Base-by-base conservation (phyloP, 2,329 filamentous ascomycete species). In the Meredithiella fracta region DNA sequence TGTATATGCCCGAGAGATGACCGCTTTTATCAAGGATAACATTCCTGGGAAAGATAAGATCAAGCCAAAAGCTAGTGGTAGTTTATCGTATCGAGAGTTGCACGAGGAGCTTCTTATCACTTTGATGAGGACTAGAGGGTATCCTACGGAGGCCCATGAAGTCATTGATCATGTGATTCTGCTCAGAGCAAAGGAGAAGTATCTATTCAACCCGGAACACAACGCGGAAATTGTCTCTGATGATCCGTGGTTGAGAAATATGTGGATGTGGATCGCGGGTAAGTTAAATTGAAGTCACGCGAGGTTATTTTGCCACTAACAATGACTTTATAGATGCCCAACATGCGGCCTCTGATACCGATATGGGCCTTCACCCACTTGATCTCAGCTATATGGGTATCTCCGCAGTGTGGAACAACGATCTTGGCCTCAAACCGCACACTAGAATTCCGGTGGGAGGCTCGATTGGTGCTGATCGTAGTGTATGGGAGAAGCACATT, bases 381-480 rank as follows among this genome's bases (percentile, higher is more conserved):
- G 86, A 92, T 62, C 69, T 91, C 20, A 83, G 83, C 63, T 92
- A 85, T 62, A 72, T 91, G 58, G 87, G 87, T 1, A 80, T 90
- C 5, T 72, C 79, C 55, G 77, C 77, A 1, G 78, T 92, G 56
- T 91, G 86, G 85, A 77, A 70, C 2, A 83, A 85, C 59, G 72
- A 80, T 53, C 72, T 88, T 7, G 83, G 77, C 4, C 69, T 69
- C 11, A 74, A 73, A 54, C 66, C 72, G n/a, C 62, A 66, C 1
- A 68, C 70, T 44, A 71, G 79, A 56, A 64, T 82, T 2, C 64
- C 71, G 1, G 68, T 75, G 25, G 71, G 70, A 31, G 65, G 68
- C 1, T 62, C 69, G 0, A 60, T 69, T 4, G 75, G 75, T 6
- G 76, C 81, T 60, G 63, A 69, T 40, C 57, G 53, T 5, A 53